Conservation (phyloP, 768 basidiomycete genomes). For the Boletus insuetus region DNA sequence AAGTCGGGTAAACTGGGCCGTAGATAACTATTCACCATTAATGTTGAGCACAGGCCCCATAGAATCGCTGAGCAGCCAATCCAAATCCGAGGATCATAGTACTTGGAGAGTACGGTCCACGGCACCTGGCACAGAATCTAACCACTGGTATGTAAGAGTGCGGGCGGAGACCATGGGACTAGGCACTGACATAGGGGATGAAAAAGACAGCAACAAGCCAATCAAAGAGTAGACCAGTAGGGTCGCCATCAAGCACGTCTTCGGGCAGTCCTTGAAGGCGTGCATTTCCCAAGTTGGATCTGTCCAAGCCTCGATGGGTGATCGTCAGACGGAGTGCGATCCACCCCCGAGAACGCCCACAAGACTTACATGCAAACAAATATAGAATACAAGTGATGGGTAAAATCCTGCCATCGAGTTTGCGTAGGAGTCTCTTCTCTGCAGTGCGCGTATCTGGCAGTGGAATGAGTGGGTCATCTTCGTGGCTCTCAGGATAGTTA, state of each 20-base stretch:
- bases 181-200: conserved; percentile 63
- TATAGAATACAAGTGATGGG: conserved; percentile 74
- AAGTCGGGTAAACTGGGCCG: not conserved
- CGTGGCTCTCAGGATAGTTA: not conserved
- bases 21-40: conserved; percentile 48
- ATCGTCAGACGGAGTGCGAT: not conserved
- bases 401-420: conserved; percentile 64
- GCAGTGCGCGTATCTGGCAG: conserved; percentile 29
- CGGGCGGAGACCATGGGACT: not conserved
- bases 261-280: conserved; percentile 66
- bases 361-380: conserved; percentile 66
- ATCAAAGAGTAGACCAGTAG: conserved; percentile 66
- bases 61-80: conserved; percentile 63
- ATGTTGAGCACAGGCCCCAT: conserved; percentile 71
- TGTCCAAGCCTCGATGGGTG: conserved; percentile 50
- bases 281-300: conserved; percentile 79
- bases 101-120: conserved; percentile 63
- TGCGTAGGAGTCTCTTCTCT: conserved; percentile 56
- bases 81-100: conserved; percentile 64
- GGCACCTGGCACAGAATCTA: conserved; percentile 74
- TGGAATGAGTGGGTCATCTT: conserved; percentile 21
- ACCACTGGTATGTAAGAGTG: not conserved
- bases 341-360: not conserved
- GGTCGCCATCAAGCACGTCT: conserved; percentile 66
- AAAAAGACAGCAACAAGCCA: conserved; percentile 79